Evolutionary conservation across 2,329 filamentous ascomycete species (phyloP).

Genomic region (Plenodomus lindquistii): DNA sequence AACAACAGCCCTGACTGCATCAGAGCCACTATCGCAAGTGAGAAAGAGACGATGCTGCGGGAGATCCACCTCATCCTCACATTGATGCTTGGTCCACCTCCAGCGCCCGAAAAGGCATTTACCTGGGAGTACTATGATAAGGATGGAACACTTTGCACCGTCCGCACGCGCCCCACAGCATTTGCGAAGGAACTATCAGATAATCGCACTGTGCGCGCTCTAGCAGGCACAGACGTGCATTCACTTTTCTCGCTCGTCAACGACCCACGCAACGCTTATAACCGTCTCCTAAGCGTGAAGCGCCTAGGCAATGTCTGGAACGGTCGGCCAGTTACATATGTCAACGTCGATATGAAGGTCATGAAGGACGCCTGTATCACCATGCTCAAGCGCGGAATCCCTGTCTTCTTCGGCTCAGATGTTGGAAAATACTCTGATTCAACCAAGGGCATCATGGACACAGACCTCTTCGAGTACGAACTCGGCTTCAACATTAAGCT

Average conservation of each 20-base stretch:
- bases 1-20: constrained; percentile 42
- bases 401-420: constrained; percentile 87
- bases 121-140: constrained; percentile 80
- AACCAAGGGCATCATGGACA: constrained; percentile 76
- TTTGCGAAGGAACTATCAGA: constrained; percentile 73
- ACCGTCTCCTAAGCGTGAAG: constrained; percentile 73
- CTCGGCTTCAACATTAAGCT: constrained; percentile 80
- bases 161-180: constrained; percentile 68
- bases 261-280: constrained; percentile 77
- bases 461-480: constrained; percentile 74
- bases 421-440: constrained; percentile 80
- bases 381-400: constrained; percentile 77
- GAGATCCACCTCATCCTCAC: constrained; percentile 83
- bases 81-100: constrained; percentile 79
- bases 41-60: constrained; percentile 75
- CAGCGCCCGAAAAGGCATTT: constrained; percentile 69
- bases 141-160: constrained; percentile 63
- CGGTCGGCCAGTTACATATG: constrained; percentile 74
- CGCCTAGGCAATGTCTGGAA: constrained; percentile 81
- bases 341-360: constrained; percentile 75
- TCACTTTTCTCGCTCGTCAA: constrained; percentile 80
- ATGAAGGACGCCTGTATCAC: constrained; percentile 75
- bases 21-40: constrained; percentile 49
- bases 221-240: constrained; percentile 63
- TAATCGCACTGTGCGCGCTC: constrained; percentile 60